These are phyloP conservation scores for Sphagnum magellanicum DNA, from an alignment of 228 moss, liverwort and hornwort genomes.

Conservation along the genomic window DNA sequence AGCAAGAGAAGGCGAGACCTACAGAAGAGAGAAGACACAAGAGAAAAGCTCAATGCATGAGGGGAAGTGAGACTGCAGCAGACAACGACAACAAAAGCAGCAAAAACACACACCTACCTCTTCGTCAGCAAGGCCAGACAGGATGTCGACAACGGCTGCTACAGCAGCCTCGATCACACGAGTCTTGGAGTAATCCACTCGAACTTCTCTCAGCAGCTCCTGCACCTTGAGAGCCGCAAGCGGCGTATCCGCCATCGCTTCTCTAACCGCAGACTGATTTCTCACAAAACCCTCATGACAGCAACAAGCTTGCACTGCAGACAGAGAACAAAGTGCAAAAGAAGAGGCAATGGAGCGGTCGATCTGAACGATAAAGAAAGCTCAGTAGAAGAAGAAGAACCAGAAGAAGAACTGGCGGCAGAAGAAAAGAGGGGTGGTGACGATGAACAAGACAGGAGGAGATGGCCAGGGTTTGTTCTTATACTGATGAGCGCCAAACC, in stretches of 20 bases:
- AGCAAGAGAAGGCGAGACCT: constrained; percentile 60
- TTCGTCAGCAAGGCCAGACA: constrained; percentile 40
- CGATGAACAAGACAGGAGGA: too few species aligned
- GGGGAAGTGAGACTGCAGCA: neutral
- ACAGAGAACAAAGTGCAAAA: too few species aligned
- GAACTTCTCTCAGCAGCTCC: constrained; percentile 88
- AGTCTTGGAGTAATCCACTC: constrained; percentile 52
- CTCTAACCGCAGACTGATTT: neutral
- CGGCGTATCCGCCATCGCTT: constrained; percentile 40
- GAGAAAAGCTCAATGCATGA: neutral
- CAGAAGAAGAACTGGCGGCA: too few species aligned
- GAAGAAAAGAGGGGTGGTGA: too few species aligned
- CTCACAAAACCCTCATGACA: too few species aligned
- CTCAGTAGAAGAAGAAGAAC: too few species aligned
- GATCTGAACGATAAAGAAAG: too few species aligned
- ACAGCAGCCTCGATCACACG: constrained; percentile 44
- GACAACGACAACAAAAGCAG: neutral
- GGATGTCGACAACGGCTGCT: constrained; percentile 27
- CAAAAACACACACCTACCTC: constrained; percentile 26
- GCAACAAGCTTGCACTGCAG: too few species aligned
- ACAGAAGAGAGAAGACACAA: neutral
- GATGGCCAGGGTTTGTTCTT: too few species aligned
- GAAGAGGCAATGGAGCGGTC: too few species aligned
- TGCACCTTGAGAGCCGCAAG: constrained; percentile 66
- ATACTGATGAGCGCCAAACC: too few species aligned